Conservation (phyloP, 2,329 filamentous ascomycete genomes). For the Raffaelea deltoideospora region DNA sequence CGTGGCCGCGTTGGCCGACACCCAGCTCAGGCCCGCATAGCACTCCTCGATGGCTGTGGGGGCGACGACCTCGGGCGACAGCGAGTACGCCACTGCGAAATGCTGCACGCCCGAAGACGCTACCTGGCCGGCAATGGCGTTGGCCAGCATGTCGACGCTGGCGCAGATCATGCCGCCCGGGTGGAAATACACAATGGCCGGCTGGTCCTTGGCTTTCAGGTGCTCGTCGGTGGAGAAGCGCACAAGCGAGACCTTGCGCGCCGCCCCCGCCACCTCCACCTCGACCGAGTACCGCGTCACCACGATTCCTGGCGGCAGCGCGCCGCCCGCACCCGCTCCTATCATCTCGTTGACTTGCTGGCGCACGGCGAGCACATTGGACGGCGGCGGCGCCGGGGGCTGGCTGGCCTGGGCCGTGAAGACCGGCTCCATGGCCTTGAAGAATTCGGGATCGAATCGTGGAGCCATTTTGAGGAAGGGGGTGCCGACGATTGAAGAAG, state of each 20-base stretch:
- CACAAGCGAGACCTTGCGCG: conserved; percentile 3
- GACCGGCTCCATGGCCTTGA: conserved; percentile 4
- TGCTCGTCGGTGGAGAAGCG: conserved; percentile 9
- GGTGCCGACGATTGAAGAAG: too few species aligned
- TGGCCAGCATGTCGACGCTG: conserved; percentile 7
- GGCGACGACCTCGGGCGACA: conserved; percentile 32
- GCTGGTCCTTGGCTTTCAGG: conserved; percentile 1
- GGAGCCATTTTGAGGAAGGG: too few species aligned
- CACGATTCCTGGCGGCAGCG: conserved; percentile 3
- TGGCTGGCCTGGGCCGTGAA: conserved; percentile 1
- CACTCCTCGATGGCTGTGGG: conserved; percentile 27
- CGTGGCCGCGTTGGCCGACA: conserved; percentile 15
- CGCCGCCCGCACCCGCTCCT: too few species aligned
- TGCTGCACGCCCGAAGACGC: conserved; percentile 8
- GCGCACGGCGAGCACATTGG: conserved; percentile 4
- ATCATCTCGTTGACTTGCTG: too few species aligned
- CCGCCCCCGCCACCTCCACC: conserved; percentile 4
- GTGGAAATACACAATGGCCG: conserved; percentile 12
- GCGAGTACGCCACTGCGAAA: conserved; percentile 28
- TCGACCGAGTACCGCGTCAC: conserved; percentile 4
- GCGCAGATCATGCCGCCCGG: conserved; percentile 14
- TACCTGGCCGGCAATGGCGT: conserved; percentile 8
- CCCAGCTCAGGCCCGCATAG: conserved; percentile 15
- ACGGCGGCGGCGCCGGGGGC: background rate
- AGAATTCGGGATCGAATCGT: conserved; percentile 8